Conservation (phyloP, 352 stramenopile species). For the Phytophthora macrochlamydospora region DNA sequence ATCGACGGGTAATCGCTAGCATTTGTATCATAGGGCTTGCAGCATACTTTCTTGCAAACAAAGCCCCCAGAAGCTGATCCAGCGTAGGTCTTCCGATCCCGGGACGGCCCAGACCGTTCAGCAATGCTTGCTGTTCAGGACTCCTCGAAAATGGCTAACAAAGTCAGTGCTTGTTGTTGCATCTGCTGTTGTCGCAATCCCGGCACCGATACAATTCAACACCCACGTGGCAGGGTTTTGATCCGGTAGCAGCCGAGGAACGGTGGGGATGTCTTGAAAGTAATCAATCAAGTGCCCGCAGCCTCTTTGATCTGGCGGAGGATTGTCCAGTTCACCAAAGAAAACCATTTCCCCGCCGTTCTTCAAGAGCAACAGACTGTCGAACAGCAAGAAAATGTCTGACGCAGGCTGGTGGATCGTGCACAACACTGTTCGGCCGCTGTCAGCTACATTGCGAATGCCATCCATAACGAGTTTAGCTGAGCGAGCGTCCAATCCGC, state of each 20-base stretch:
- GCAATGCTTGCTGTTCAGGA: no score
- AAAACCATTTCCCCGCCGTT: conserved; percentile 39
- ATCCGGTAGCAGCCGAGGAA: conserved; percentile 35
- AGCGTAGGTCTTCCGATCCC: no score
- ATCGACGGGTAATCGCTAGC: no score
- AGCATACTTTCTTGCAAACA: no score
- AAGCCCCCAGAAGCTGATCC: no score
- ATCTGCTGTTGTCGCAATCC: conserved; percentile 5
- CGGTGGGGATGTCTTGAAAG: conserved; percentile 25
- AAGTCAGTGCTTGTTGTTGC: no score
- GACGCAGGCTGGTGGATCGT: conserved; percentile 61
- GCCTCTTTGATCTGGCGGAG: conserved; percentile 2
- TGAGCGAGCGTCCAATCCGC: conserved; percentile 85
- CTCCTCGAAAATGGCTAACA: no score
- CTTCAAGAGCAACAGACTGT: conserved; percentile 74
- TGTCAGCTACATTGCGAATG: conserved; percentile 82
- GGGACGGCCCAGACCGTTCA: no score
- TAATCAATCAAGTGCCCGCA: conserved; percentile 31
- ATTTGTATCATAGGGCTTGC: no score
- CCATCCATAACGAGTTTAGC: conserved; percentile 87
- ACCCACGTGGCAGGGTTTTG: conserved; percentile 23
- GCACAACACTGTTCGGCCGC: conserved; percentile 43
- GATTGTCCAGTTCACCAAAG: conserved; percentile 41
- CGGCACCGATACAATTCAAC: conserved; percentile 15
- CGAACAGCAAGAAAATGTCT: conserved; percentile 85